Evolutionary conservation across 164 flowering plant genomes (phyloP).

Genomic region (Tinospora cordifolia): DNA sequence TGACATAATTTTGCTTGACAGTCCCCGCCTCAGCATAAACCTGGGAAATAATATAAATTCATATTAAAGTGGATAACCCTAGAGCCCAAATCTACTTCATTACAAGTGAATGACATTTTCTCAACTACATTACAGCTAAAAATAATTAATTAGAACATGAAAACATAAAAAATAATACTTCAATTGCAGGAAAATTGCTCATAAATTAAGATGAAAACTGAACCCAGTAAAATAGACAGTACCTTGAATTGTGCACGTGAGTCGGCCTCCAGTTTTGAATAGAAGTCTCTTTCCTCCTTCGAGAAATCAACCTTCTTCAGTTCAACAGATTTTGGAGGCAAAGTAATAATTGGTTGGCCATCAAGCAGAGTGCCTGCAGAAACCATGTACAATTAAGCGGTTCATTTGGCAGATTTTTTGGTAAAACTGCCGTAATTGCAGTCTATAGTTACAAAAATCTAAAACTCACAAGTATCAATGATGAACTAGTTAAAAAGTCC

Average conservation of each 20-base stretch:
- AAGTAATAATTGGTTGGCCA: slow-evolving; percentile 74
- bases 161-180: not conserved
- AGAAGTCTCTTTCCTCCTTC: slow-evolving; percentile 67
- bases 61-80: not conserved
- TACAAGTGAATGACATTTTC: too few relatives aligned
- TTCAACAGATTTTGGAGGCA: slow-evolving; percentile 69
- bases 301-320: slow-evolving; percentile 75
- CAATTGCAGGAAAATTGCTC: not conserved
- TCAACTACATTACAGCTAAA: not conserved
- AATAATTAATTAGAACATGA: not conserved
- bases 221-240: slow-evolving; percentile 12
- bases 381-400: slow-evolving; percentile 13
- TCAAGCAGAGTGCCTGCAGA: slow-evolving; percentile 68
- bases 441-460: not conserved
- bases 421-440: not conserved
- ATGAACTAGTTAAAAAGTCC: not conserved
- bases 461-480: not conserved
- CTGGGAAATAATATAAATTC: slow-evolving; percentile 33
- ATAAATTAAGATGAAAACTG: not conserved
- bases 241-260: slow-evolving; percentile 82
- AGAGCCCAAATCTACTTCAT: not conserved
- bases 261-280: slow-evolving; percentile 67
- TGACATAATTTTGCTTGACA: slow-evolving; percentile 92
- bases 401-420: not conserved
- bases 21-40: slow-evolving; percentile 97